These are phyloP conservation scores for Pulveroboletus sp. DNA, from an alignment of 768 basidiomycete species.

Conservation along the genomic window DNA sequence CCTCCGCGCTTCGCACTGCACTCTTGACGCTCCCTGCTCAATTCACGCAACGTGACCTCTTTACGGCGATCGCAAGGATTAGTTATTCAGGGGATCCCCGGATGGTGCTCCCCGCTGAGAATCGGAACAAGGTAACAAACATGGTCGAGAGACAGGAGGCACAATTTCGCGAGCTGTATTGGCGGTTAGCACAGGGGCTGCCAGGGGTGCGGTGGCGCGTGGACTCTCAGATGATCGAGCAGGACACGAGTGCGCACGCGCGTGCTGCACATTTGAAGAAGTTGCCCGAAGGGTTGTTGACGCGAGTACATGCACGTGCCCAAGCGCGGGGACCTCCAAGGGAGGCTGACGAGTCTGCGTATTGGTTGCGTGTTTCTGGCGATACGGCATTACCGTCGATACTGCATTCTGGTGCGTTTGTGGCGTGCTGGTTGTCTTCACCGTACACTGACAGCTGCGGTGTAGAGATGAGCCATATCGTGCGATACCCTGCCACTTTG, in stretches of 20 bases:
- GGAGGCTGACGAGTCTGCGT: conserved; percentile 69
- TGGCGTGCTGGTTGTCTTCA: neutral
- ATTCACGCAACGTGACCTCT: conserved; percentile 82
- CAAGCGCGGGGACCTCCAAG: conserved; percentile 33
- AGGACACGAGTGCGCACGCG: conserved; percentile 70
- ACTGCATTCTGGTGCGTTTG: conserved; percentile 50
- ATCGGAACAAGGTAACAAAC: conserved; percentile 90
- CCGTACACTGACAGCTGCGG: neutral
- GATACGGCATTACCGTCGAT: conserved; percentile 55
- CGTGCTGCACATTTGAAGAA: conserved; percentile 74
- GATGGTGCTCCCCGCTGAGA: conserved; percentile 93
- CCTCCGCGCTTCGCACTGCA: conserved; percentile 86
- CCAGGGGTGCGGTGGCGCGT: conserved; percentile 77
- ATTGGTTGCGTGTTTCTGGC: conserved; percentile 71
- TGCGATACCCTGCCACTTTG: conserved; percentile 77
- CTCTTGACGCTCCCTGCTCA: conserved; percentile 80
- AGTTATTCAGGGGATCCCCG: conserved; percentile 89
- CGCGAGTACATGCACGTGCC: conserved; percentile 44
- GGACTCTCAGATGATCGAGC: conserved; percentile 53
- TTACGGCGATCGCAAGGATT: conserved; percentile 80
- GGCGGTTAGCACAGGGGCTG: conserved; percentile 69
- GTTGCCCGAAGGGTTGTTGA: conserved; percentile 68
- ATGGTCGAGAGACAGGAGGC: conserved; percentile 81
- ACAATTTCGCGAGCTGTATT: conserved; percentile 89
- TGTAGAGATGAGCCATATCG: conserved; percentile 73